These are phyloP conservation scores for Elongisporangium undulatum DNA, from an alignment of 352 stramenopile species.

Conservation along the genomic window DNA sequence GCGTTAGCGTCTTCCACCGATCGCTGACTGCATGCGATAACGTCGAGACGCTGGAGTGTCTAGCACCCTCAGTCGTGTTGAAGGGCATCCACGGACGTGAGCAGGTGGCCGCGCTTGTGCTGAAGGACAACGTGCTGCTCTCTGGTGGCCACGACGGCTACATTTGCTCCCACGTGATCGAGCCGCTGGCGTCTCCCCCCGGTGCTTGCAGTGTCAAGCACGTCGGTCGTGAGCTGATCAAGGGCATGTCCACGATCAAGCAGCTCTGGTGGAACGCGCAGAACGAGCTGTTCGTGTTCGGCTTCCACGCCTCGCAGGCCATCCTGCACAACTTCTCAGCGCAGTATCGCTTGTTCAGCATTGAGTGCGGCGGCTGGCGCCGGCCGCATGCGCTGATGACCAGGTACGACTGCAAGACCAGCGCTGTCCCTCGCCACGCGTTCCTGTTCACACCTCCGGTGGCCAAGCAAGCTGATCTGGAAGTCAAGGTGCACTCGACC, in stretches of 20 bases:
- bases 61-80: constrained; percentile 24
- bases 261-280: constrained; percentile 35
- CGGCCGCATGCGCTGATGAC: constrained; percentile 60
- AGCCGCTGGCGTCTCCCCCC: constrained; percentile 4
- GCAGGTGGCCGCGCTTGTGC: constrained; percentile 56
- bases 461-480: constrained; percentile 35
- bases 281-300: constrained; percentile 71
- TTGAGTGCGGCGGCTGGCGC: constrained; percentile 82
- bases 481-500: constrained; percentile 70
- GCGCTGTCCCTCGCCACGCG: constrained; percentile 39
- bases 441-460: constrained; percentile 69
- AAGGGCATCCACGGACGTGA: constrained; percentile 61
- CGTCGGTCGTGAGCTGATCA: constrained; percentile 63
- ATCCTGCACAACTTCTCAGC: constrained; percentile 72
- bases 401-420: not conserved
- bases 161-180: constrained; percentile 54
- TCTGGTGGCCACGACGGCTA: constrained; percentile 82
- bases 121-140: constrained; percentile 35
- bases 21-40: constrained; percentile 7
- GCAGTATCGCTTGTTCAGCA: constrained; percentile 68
- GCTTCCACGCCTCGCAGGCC: constrained; percentile 71
- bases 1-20: constrained; percentile 58
- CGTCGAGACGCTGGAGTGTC: not conserved
- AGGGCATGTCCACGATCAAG: constrained; percentile 77
- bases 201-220: constrained; percentile 27